Evolutionary conservation across 1,284 basidiomycete species (phyloP).

Genomic region (Anthracocystis setariae): DNA sequence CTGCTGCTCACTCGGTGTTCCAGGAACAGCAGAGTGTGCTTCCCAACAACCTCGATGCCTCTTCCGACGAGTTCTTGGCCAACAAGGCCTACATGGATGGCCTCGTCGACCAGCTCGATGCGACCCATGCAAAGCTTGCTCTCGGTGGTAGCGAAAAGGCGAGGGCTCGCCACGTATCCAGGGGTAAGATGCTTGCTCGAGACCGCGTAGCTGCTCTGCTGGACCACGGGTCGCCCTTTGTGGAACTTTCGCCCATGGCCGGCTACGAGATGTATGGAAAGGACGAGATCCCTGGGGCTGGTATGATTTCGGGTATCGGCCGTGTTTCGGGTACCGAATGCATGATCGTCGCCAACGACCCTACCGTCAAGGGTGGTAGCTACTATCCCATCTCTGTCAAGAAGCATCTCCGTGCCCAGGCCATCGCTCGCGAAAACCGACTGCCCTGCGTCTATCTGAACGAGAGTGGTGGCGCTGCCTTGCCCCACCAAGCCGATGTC

Average conservation of each 20-base stretch:
- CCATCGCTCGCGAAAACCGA: slow-evolving; percentile 87
- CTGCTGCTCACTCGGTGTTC: slow-evolving; percentile 33
- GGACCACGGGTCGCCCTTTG: slow-evolving; percentile 87
- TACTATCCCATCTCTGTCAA: slow-evolving; percentile 89
- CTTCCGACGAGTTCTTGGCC: slow-evolving; percentile 47
- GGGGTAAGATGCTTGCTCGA: slow-evolving; percentile 85
- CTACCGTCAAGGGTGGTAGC: slow-evolving; percentile 68
- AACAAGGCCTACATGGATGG: slow-evolving; percentile 57
- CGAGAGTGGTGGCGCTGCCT: slow-evolving; percentile 90
- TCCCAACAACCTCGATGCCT: slow-evolving; percentile 52
- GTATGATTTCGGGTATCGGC: slow-evolving; percentile 88
- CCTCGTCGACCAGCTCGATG: slow-evolving; percentile 53
- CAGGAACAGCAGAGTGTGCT: slow-evolving; percentile 50
- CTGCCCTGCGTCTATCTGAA: slow-evolving; percentile 93
- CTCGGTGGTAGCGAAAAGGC: slow-evolving; percentile 74
- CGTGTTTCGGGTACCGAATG: slow-evolving; percentile 82
- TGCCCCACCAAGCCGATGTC: slow-evolving; percentile 90
- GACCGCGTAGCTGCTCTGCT: slow-evolving; percentile 78
- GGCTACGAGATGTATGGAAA: slow-evolving; percentile 85
- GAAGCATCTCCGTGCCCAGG: slow-evolving; percentile 93
- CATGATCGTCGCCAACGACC: slow-evolving; percentile 90
- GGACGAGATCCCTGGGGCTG: slow-evolving; percentile 84
- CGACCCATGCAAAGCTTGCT: slow-evolving; percentile 48
- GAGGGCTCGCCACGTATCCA: slow-evolving; percentile 78
- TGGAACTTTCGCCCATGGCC: slow-evolving; percentile 86